Base-by-base conservation (phyloP, 1,284 basidiomycete species). In the Leccinum subrobustum region DNA sequence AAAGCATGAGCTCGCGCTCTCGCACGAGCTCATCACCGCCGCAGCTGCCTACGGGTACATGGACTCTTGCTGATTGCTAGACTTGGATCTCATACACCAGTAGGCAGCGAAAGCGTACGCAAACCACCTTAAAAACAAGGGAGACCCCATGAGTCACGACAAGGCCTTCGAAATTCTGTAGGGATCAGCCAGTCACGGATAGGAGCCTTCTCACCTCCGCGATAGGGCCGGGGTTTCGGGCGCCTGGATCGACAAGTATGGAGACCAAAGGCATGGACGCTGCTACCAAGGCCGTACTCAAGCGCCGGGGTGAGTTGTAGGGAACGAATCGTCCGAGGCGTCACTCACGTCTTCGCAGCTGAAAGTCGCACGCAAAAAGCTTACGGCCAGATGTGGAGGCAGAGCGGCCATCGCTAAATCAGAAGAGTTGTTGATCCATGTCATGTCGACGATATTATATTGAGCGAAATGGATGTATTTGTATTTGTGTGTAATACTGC, bases 51-150 rank as follows among this genome's bases (percentile, higher is more conserved):
- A 68, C 50, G 70, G 60, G 73, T 59, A 58, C 27, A 27, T 23
- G 0, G 4, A 4, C 9, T 27, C 9, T 6, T 2, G 1, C 16
- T 8, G 7, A 8, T 18, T 7, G 52, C 4, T 27, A 27, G 20
- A 42, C 64, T 56, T 50, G 64, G 20, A 18, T 7, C 7, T 39
- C 20, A 12, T 29, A 18, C 14, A 16, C 25, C 16, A 12, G n/a
- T 7, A 74, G 71, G 72, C 67, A 25, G 70, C 70, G 3, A 75
- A 75, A 48, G 64, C 63, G 1, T 72, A 74, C 56, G 59, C 70
- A 56, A 6, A 71, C 2, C 71, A 72, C 50, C 48, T 64, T 55
- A 44, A 3, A 9, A 12, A 4, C 9, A 42, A 64, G 1, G 70
- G 72, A 6, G 60, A 66, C 33, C 71, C 73, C 6, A 59, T 59